Evolutionary conservation across 1,139 yeast genomes (phyloP), one percentile per base, ranked within the genome.

Genomic region (Pneumocystis sp.): DNA sequence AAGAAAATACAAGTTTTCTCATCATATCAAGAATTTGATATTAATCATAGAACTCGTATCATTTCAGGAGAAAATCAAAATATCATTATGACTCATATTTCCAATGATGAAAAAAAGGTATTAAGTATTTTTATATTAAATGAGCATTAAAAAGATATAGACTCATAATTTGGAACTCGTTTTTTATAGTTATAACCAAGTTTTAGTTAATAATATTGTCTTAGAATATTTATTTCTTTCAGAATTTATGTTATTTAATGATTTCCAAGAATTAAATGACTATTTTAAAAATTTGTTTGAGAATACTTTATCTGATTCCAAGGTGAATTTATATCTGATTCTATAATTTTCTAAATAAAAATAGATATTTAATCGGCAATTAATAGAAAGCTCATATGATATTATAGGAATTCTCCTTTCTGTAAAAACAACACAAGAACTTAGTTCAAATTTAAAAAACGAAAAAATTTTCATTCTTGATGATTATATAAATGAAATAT

Each of bases 61-160:
- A 74, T 86, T 34, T 75, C 78, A 5, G 80, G 80, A 3, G 82
- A 81, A 34, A 84, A 83, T 66, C 81, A 82, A 61, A 80, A 86
- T 0, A 90, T 88, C 0, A 84, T 90, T 76, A 84, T 89, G 5
- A 88, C 95, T 0, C 95, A 87, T 72, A 87, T 89, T 56, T 96
- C 96, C 0, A 96, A 89, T 74, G 82, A 86, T 12, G 84, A 85
- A 57, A 19, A 29, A 34, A 66, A 64, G 31, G 63, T 39, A 3
- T 10, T 19, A 21, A 21, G 1, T 7, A 40, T 17, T 39, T 59
- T 59, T 12, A 59, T 59, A 15, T 59, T 31, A 10, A 21, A 59
- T 42, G 10, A 12, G 1, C 31, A 10, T 15, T 59, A 59, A 59
- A 50, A 12, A 21, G 6, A 50, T 39, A 12, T 37, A 61, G 37